Evolutionary conservation across 192 early-diverging fungal species (phyloP).

Genomic region (Linnemannia exigua): DNA sequence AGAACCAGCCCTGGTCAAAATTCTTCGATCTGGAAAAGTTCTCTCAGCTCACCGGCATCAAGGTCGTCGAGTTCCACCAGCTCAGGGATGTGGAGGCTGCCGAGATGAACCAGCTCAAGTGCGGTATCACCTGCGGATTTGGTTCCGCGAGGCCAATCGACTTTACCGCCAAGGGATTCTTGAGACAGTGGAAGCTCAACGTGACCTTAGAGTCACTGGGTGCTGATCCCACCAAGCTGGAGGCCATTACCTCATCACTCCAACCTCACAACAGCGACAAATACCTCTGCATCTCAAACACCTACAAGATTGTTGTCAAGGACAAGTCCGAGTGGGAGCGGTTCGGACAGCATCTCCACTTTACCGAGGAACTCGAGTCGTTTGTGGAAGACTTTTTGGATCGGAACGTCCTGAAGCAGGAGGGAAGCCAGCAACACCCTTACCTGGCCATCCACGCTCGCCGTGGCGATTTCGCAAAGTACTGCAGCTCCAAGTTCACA

Average conservation of each 20-base stretch:
- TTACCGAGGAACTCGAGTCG: conserved; percentile 40
- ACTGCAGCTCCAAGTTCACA: conserved; percentile 36
- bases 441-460: conserved; percentile 47
- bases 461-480: conserved; percentile 44
- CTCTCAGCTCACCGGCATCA: conserved; percentile 25
- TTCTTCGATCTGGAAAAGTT: conserved; percentile 44
- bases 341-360: conserved; percentile 46
- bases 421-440: not conserved
- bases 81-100: conserved; percentile 27
- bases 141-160: conserved; percentile 48
- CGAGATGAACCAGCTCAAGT: conserved; percentile 40
- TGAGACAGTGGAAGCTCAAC: conserved; percentile 51
- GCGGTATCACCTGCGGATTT: conserved; percentile 53
- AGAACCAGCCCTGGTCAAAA: conserved; percentile 54
- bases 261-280: conserved; percentile 14
- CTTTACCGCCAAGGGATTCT: conserved; percentile 53
- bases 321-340: conserved; percentile 55
- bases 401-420: conserved; percentile 20
- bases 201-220: conserved; percentile 12
- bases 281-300: conserved; percentile 52
- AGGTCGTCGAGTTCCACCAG: conserved; percentile 46
- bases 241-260: conserved; percentile 22
- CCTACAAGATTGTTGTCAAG: conserved; percentile 52
- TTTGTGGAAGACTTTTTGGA: conserved; percentile 39
- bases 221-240: conserved; percentile 26